Evolutionary conservation across 257 asterid species (phyloP).

Genomic region (Rhazya stricta): DNA sequence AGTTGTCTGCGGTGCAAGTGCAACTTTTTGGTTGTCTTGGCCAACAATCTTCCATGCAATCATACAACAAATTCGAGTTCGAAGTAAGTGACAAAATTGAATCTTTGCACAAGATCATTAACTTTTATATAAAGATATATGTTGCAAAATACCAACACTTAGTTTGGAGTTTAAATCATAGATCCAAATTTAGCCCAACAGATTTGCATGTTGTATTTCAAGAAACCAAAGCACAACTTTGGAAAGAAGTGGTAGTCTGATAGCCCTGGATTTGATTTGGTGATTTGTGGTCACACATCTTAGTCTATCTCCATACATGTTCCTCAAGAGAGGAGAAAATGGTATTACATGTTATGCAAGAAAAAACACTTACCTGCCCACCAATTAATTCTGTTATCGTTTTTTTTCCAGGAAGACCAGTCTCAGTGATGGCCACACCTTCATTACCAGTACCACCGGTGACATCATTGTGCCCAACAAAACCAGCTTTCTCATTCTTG

Average conservation of each 20-base stretch:
- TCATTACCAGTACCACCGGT: not conserved
- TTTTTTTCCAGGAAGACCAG: conserved; percentile 12
- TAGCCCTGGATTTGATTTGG: too few relatives aligned
- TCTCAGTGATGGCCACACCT: conserved; percentile 9
- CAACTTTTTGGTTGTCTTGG: conserved; percentile 19
- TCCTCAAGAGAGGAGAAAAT: too few relatives aligned
- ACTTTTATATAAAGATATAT: not conserved
- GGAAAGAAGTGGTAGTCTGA: too few relatives aligned
- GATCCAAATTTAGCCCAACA: too few relatives aligned
- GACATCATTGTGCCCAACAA: conserved; percentile 10
- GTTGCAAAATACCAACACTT: too few relatives aligned
- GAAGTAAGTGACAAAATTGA: not conserved
- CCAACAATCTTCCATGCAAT: conserved; percentile 20
- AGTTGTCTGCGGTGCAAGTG: conserved; percentile 21
- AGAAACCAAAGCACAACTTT: too few relatives aligned
- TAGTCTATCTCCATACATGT: too few relatives aligned
- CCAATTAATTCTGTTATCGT: conserved; percentile 9
- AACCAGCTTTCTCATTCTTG: conserved; percentile 20
- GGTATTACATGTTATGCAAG: not conserved
- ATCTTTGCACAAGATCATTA: not conserved
- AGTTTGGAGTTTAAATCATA: too few relatives aligned
- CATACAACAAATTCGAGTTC: not conserved
- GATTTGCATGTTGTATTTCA: too few relatives aligned
- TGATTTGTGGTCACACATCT: too few relatives aligned
- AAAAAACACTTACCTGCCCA: conserved; percentile 10